Conservation (phyloP, 2,329 filamentous ascomycete genomes). For the Elsinoe arachidis region DNA sequence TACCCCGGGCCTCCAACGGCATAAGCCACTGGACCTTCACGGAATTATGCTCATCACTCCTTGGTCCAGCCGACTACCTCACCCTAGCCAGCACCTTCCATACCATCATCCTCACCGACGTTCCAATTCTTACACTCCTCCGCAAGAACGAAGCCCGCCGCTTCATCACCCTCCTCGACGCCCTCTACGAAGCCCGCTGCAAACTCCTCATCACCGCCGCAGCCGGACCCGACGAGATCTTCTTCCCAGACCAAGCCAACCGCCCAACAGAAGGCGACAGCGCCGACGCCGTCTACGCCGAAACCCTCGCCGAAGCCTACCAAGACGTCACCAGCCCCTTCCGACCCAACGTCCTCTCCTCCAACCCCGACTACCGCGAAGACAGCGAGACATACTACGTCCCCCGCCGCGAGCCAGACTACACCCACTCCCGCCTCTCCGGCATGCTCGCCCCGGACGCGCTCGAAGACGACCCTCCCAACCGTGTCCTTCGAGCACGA, state of each 20-base stretch:
- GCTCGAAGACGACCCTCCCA: constrained; percentile 44
- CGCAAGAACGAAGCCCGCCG: constrained; percentile 75
- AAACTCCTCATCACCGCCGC: constrained; percentile 62
- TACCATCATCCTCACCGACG: constrained; percentile 62
- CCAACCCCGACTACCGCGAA: constrained; percentile 36
- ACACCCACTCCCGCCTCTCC: constrained; percentile 29
- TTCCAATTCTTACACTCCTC: constrained; percentile 57
- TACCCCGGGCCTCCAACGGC: constrained; percentile 51
- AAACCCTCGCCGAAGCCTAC: constrained; percentile 64
- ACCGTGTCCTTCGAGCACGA: constrained; percentile 27
- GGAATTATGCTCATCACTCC: constrained; percentile 54
- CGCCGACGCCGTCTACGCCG: constrained; percentile 51
- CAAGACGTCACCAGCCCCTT: constrained; percentile 71
- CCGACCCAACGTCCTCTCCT: constrained; percentile 66
- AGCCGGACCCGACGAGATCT: constrained; percentile 61
- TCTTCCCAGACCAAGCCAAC: constrained; percentile 51
- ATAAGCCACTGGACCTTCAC: constrained; percentile 58
- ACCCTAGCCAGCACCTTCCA: constrained; percentile 72
- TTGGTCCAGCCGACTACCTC: constrained; percentile 76
- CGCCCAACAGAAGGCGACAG: constrained; percentile 15
- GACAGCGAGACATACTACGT: background rate
- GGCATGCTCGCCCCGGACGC: constrained; percentile 35
- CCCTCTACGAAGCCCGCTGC: constrained; percentile 72
- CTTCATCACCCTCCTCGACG: constrained; percentile 73
- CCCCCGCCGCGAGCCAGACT: constrained; percentile 26